Evolutionary conservation across 495 filamentous ascomycete species (phyloP).

Genomic region (Hypoxylon fragiforme): DNA sequence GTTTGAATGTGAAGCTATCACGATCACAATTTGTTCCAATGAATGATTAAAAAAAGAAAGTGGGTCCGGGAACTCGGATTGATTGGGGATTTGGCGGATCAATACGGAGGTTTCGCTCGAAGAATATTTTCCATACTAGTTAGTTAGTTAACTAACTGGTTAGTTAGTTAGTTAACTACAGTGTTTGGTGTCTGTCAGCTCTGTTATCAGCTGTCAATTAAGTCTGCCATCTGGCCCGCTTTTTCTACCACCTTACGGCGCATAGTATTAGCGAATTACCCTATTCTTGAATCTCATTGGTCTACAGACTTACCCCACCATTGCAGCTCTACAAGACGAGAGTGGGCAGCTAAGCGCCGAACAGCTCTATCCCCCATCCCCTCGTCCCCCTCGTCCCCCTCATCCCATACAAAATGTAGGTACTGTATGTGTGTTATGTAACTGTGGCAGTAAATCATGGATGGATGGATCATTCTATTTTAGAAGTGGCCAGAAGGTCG

Average conservation of each 20-base stretch:
- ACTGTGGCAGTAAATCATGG: constrained; percentile 7
- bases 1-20: constrained; percentile 17
- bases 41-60: constrained; percentile 2
- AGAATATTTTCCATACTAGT: too few species aligned
- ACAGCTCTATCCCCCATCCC: constrained; percentile 10
- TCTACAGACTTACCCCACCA: constrained; percentile 31
- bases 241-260: too few species aligned
- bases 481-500: constrained; percentile 5
- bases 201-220: too few species aligned
- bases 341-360: constrained; percentile 37
- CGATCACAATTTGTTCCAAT: neutral
- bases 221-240: too few species aligned
- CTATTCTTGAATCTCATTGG: neutral
- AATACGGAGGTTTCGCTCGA: too few species aligned
- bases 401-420: neutral
- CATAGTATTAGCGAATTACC: too few species aligned
- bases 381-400: neutral
- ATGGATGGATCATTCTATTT: constrained; percentile 6
- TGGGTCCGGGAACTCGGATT: too few species aligned
- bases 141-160: too few species aligned
- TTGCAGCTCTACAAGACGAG: constrained; percentile 13
- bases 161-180: too few species aligned
- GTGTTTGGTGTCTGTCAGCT: too few species aligned
- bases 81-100: constrained; percentile 16
- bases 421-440: too few species aligned